These are phyloP conservation scores for Cryomyces minteri DNA, from an alignment of 495 filamentous ascomycete species.

Conservation along the genomic window DNA sequence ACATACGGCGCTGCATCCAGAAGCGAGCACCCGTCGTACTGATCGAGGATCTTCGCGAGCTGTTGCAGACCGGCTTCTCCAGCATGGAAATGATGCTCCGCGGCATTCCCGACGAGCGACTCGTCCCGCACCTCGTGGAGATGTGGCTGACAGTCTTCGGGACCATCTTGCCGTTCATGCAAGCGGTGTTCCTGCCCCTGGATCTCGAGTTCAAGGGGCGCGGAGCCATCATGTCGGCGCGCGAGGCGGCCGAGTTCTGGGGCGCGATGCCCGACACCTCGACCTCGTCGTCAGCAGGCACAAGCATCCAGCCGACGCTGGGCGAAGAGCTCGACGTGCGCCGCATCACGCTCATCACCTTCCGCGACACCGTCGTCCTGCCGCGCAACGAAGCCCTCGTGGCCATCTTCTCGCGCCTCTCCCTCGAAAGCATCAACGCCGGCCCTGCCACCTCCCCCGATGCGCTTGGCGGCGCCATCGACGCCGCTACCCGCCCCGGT, in stretches of 20 bases:
- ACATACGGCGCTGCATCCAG: constrained; percentile 21
- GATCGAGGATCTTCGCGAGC: constrained; percentile 59
- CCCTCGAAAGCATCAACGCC: constrained; percentile 62
- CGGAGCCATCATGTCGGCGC: constrained; percentile 53
- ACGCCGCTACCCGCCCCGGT: constrained; percentile 31
- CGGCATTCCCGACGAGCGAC: constrained; percentile 57
- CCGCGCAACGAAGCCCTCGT: constrained; percentile 72
- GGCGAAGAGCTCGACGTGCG: constrained; percentile 64
- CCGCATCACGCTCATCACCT: constrained; percentile 71
- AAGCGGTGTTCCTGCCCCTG: constrained; percentile 86
- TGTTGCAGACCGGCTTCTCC: constrained; percentile 65
- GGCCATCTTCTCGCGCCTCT: constrained; percentile 76
- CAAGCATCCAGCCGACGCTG: constrained; percentile 18
- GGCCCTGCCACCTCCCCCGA: constrained; percentile 8
- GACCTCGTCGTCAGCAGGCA: constrained; percentile 2
- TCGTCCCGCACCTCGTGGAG: constrained; percentile 75
- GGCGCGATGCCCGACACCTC: constrained; percentile 27
- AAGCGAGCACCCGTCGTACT: constrained; percentile 15
- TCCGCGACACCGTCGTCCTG: constrained; percentile 75
- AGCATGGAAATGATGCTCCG: constrained; percentile 69
- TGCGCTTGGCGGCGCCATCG: constrained; percentile 10
- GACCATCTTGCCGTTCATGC: constrained; percentile 78
- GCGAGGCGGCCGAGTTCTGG: constrained; percentile 81
- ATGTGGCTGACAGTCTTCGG: constrained; percentile 88
- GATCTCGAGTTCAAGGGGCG: constrained; percentile 85